These are phyloP conservation scores for Coemansia umbellata DNA, from an alignment of 192 early-diverging fungal species.

Conservation along the genomic window DNA sequence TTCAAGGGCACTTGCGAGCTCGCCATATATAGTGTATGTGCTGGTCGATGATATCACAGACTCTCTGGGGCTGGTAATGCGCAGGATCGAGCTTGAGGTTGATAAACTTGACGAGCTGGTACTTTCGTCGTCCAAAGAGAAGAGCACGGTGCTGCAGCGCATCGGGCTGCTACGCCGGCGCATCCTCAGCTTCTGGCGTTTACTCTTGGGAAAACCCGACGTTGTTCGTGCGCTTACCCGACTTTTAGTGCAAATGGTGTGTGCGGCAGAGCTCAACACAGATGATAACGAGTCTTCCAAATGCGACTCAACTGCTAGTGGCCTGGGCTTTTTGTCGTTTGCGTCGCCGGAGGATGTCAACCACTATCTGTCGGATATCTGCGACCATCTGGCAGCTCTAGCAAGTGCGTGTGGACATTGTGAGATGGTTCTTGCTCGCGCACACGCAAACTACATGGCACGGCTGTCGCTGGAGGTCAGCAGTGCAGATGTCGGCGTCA, in stretches of 20 bases:
- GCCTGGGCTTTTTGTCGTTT: too few relatives aligned
- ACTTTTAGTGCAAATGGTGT: slow-evolving; percentile 32
- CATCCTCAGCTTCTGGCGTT: slow-evolving; percentile 63
- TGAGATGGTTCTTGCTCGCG: slow-evolving; percentile 66
- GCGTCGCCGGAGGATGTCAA: slow-evolving; percentile 5
- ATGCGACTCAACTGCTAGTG: too few relatives aligned
- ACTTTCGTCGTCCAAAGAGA: slow-evolving; percentile 29
- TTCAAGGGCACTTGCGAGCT: too few relatives aligned
- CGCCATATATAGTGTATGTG: slow-evolving; percentile 49
- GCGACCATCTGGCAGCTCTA: slow-evolving; percentile 71
- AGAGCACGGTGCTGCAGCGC: slow-evolving; percentile 68
- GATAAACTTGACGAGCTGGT: slow-evolving; percentile 75
- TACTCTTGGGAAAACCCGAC: slow-evolving; percentile 66
- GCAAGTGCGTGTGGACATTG: slow-evolving; percentile 63
- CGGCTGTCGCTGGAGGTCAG: slow-evolving; percentile 72
- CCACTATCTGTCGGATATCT: slow-evolving; percentile 12
- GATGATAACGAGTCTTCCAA: neutral
- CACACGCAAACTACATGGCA: slow-evolving; percentile 80
- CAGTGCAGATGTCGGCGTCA: slow-evolving; percentile 48
- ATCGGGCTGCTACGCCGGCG: slow-evolving; percentile 71
- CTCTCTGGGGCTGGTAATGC: slow-evolving; percentile 60
- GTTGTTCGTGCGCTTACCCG: slow-evolving; percentile 68
- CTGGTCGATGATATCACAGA: slow-evolving; percentile 80
- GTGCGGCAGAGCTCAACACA: neutral
- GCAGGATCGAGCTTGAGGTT: slow-evolving; percentile 69